Percentiles rank a stretch among this genome's conserved stretches.
phyloP scores from a whole-genome alignment of 768 basidiomycete species.

The Termitomyces sp. region DNA sequence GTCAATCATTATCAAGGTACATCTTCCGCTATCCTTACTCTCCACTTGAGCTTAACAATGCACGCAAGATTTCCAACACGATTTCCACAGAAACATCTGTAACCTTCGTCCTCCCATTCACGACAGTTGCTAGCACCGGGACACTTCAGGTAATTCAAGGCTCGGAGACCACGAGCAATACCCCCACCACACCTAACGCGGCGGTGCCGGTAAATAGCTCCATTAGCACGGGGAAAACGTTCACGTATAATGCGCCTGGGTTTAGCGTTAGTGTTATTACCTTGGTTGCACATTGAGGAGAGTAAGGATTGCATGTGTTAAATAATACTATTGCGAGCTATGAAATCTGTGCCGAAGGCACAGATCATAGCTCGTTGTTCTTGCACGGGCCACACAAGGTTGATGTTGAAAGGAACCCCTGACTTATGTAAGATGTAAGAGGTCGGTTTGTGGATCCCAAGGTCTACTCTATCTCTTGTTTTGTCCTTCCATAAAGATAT shows the following conservation, averaged over 20 bases:
- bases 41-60: background rate
- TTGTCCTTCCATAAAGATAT: background rate
- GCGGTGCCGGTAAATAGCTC: slow-evolving; percentile 41
- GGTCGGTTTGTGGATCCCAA: background rate
- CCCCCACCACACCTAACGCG: slow-evolving; percentile 41
- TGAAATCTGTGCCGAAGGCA: no score
- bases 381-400: background rate
- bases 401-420: background rate
- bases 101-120: slow-evolving; percentile 52
- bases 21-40: background rate
- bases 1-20: slow-evolving; percentile 56
- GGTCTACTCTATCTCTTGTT: background rate
- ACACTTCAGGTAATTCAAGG: slow-evolving; percentile 48
- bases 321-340: background rate
- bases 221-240: slow-evolving; percentile 43
- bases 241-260: slow-evolving; percentile 51
- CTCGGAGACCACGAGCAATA: slow-evolving; percentile 46
- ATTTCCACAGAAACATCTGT: slow-evolving; percentile 33
- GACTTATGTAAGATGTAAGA: background rate
- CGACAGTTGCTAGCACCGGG: slow-evolving; percentile 36
- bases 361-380: no score
- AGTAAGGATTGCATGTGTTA: background rate
- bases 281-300: slow-evolving; percentile 22
- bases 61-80: slow-evolving; percentile 48
- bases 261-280: slow-evolving; percentile 37